Conservation (phyloP, 139 green algal species). For the Trebouxia sp. region DNA sequence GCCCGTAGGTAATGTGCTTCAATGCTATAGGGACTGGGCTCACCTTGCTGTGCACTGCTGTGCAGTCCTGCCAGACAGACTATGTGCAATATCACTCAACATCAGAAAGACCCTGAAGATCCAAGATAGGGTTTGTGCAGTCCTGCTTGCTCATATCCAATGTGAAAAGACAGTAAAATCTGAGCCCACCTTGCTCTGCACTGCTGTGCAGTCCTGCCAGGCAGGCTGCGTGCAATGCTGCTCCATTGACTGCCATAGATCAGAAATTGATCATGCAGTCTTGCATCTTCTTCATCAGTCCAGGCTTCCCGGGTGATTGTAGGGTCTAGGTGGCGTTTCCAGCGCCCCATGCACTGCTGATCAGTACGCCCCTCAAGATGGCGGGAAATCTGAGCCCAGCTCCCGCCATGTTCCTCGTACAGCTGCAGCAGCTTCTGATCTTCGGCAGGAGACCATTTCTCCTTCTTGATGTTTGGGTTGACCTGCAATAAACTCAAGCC, state of each 20-base stretch:
- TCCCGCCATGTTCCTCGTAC: conserved; percentile 41
- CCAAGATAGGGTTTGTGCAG: no score
- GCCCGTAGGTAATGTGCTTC: no score
- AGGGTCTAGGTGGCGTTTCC: conserved; percentile 83
- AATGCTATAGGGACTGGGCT: background rate
- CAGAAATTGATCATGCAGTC: conserved; percentile 53
- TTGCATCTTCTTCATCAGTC: conserved; percentile 60
- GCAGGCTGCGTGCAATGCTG: conserved; percentile 59
- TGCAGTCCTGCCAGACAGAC: conserved; percentile 64
- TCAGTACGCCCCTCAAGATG: conserved; percentile 68
- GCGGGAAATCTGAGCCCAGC: conserved; percentile 64
- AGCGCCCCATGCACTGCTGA: conserved; percentile 92
- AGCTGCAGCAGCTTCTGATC: conserved; percentile 63
- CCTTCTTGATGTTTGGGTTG: conserved; percentile 81
- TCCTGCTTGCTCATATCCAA: no score
- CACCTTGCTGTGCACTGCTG: conserved; percentile 83
- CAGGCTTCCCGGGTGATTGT: conserved; percentile 48
- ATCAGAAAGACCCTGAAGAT: no score
- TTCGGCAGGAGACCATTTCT: conserved; percentile 79
- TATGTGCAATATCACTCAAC: no score
- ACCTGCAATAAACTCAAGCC: conserved; percentile 49
- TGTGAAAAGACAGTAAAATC: background rate
- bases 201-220: conserved; percentile 79
- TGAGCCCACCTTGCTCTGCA: conserved; percentile 69
- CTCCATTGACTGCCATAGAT: conserved; percentile 68